phyloP scores from a whole-genome alignment of 202 grass and related monocot genomes.

The Panicum hallii region DNA sequence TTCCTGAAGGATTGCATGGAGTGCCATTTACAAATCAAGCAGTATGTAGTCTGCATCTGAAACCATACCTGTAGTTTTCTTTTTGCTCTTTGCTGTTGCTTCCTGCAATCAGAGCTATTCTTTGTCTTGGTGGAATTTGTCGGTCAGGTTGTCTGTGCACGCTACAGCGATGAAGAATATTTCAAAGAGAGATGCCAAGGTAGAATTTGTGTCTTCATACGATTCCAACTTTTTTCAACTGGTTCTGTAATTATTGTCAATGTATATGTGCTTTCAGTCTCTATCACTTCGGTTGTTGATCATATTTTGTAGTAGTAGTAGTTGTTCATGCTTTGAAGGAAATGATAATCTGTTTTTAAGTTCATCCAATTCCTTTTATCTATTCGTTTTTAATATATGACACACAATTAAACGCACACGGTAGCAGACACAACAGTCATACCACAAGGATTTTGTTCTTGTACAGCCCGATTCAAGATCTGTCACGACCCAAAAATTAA shows the following conservation, averaged over 20 bases:
- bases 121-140: constrained; percentile 45
- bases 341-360: constrained; percentile 13
- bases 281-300: not conserved
- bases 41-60: constrained; percentile 48
- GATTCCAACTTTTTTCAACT: constrained; percentile 29
- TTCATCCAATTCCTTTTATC: not conserved
- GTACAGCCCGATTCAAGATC: not conserved
- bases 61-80: constrained; percentile 13
- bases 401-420: not conserved
- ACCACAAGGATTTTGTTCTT: not conserved
- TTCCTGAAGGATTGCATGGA: constrained; percentile 75
- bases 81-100: constrained; percentile 28
- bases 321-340: constrained; percentile 8
- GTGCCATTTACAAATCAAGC: constrained; percentile 71
- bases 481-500: no score
- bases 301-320: constrained; percentile 9
- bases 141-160: constrained; percentile 80
- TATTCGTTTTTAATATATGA: no score
- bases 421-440: not conserved
- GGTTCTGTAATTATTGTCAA: constrained; percentile 16
- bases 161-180: constrained; percentile 87
- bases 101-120: constrained; percentile 37
- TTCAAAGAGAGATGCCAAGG: constrained; percentile 93
- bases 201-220: constrained; percentile 40
- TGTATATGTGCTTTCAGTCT: constrained; percentile 18